Evolutionary conservation across 495 filamentous ascomycete genomes (phyloP), one percentile per base, ranked within the genome.

Genomic region (Talaromyces adpressus): DNA sequence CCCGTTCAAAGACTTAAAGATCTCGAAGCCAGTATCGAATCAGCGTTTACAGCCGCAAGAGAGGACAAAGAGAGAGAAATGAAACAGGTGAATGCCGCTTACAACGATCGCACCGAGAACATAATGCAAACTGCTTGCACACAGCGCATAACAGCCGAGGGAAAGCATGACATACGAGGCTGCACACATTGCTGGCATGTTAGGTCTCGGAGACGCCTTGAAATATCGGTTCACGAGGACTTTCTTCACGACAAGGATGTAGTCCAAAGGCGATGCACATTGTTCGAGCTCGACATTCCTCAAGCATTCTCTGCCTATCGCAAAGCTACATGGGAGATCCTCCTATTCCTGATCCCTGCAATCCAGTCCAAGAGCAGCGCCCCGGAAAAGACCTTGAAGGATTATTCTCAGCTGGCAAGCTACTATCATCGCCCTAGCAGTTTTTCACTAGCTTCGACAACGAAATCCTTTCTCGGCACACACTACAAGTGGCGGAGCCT

Each of bases 281-380:
- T 89, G 0, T 87, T 90, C 45, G 87, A 91, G 70, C 70, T 89
- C 0, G 45, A 64, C 12, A 69, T 78, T 4, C 85, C 87, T 1
- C 14, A 20, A 0, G 60, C 60, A 0, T 76, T 87, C 20, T 64
- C 63, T 16, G 61, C 73, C 4, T 91, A 87, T 82, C 78, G 88
- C 1, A 73, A 84, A 49, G 63, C 68, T 5, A 85, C 82, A 0
- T 74, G 75, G 18, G 67, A 66, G 5, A 63, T 89, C 3, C 1
- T 36, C 9, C 32, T n/a, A 63, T 84, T 2, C 68, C 70, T 5
- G 64, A 77, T 20, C 54, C 84, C 5, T 72, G 81, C 14, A 34
- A 65, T 2, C 68, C 18, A 36, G 39, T 63, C 49, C 9, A 18
- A 47, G 0, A 27, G 7, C 8, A 45, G 20, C n/a, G 49, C 56